These are phyloP conservation scores for Hibiscus mutabilis DNA, from an alignment of 345 rosid species.

Conservation along the genomic window DNA sequence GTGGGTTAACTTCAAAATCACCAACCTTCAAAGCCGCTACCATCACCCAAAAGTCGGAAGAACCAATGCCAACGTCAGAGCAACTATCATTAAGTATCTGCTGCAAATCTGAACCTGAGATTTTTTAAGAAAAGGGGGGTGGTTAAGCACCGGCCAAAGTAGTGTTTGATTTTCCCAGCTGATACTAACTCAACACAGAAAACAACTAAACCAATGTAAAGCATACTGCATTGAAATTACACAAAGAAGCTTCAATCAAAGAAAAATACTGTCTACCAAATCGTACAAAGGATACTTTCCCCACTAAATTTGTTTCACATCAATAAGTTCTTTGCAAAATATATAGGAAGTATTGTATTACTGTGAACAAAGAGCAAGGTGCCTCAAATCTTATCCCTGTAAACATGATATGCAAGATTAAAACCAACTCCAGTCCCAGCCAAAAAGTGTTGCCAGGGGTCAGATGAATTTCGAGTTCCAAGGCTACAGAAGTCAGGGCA, in stretches of 20 bases:
- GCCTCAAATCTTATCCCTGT: constrained; percentile 1
- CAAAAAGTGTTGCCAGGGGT: background rate
- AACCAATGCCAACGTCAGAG: constrained; percentile 50
- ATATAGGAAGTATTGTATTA: background rate
- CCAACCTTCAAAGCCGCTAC: constrained; percentile 89
- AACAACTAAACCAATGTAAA: constrained; percentile 1
- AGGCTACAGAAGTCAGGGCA: background rate
- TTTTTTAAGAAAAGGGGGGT: background rate
- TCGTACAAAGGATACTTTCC: background rate
- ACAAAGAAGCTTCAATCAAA: background rate
- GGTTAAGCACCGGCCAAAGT: constrained; percentile 1
- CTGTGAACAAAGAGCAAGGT: background rate
- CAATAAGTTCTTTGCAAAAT: background rate
- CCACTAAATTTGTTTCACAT: background rate
- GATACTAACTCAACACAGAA: background rate
- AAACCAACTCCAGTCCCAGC: background rate
- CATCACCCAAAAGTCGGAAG: constrained; percentile 98
- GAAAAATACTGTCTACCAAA: background rate
- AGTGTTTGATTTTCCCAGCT: background rate
- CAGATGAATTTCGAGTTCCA: constrained; percentile 2
- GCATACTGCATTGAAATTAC: background rate
- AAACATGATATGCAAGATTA: constrained; percentile 2
- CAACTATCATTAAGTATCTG: constrained; percentile 54
- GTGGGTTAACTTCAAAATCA: constrained; percentile 18
- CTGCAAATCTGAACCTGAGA: constrained; percentile 60